Conservation (phyloP, 495 filamentous ascomycete genomes). For the Amphirosellinia nigrospora region DNA sequence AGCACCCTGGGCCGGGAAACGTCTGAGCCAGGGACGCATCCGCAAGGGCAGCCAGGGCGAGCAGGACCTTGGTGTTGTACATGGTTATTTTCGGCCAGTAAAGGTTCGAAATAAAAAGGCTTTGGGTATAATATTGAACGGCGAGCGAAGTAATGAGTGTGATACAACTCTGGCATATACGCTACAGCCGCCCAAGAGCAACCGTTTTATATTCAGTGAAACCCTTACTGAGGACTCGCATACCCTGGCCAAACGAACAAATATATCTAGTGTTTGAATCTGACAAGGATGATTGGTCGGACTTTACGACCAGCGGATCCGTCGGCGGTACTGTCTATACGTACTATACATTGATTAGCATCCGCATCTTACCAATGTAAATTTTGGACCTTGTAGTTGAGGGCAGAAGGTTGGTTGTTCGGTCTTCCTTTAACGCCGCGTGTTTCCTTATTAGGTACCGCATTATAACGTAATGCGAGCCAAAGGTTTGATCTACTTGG, state of each 20-base stretch:
- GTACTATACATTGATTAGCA: neutral
- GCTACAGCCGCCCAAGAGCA: neutral
- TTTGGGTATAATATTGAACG: neutral
- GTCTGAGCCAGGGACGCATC: constrained; percentile 5
- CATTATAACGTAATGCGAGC: no score
- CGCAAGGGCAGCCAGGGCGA: constrained; percentile 9
- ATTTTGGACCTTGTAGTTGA: neutral
- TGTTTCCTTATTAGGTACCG: no score
- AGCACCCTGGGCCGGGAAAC: neutral
- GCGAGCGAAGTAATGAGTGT: neutral
- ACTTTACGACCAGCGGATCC: neutral
- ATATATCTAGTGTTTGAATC: neutral
- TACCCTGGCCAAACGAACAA: neutral
- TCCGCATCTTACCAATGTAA: neutral
- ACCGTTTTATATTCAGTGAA: neutral
- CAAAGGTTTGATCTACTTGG: neutral
- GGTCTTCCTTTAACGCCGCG: neutral
- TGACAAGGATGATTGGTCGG: neutral
- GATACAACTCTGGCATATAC: neutral
- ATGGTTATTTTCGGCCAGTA: neutral
- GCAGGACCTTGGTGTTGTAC: neutral
- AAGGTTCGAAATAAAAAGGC: neutral
- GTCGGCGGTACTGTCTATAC: neutral
- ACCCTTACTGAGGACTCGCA: neutral
- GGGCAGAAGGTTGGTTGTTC: neutral